Base-by-base conservation (phyloP, 768 basidiomycete species). In the Tylopilus plumbeoviolaceoides region DNA sequence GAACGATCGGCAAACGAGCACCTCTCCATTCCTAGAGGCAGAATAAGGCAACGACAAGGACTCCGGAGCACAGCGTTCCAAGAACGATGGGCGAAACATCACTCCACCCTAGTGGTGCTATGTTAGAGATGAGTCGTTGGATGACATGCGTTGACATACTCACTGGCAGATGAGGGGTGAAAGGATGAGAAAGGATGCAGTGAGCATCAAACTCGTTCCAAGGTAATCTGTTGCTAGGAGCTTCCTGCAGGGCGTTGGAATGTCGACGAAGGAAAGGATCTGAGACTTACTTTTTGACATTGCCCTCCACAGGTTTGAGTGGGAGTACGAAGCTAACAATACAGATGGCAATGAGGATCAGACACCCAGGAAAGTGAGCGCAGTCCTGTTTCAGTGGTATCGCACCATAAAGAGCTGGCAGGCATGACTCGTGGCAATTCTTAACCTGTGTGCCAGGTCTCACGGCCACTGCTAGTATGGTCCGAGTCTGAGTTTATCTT, bases 131-230 rank as follows among this genome's bases (percentile, higher is more conserved):
- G 15, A 46, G 31, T 8, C n/a, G 9, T 45, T 8, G 44, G 45
- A 31, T 7, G 21, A 47, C 47, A 27, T 7, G 12, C 46, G 21
- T 45, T 21, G 6, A 62, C 76, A 15, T 57, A 83, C 84, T 86
- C n/a, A n/a, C n/a, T n/a, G n/a, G n/a, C 87, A 89, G 28, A 87
- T 86, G 15, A 90, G 74, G 0, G 86, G 86, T 7, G 89, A 69
- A 46, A 90, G 77, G 20, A 90, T 68, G 2, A 88, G 72, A 3
- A 81, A 75, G 44, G 83, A 84, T 21, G 78, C 85, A 1, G 72
- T 69, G 12, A 89, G 75, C 1, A 83, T 85, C 25, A 89, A 67
- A 1, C 72, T 48, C 0, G 79, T 73, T 1, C 87, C 87, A 21
- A 81, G 47, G 57, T 84, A 89, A 59, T 89, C 88, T 8, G 89